Evolutionary conservation across 805 yeast species (phyloP).

Genomic region (Yarrowia hollandica): DNA sequence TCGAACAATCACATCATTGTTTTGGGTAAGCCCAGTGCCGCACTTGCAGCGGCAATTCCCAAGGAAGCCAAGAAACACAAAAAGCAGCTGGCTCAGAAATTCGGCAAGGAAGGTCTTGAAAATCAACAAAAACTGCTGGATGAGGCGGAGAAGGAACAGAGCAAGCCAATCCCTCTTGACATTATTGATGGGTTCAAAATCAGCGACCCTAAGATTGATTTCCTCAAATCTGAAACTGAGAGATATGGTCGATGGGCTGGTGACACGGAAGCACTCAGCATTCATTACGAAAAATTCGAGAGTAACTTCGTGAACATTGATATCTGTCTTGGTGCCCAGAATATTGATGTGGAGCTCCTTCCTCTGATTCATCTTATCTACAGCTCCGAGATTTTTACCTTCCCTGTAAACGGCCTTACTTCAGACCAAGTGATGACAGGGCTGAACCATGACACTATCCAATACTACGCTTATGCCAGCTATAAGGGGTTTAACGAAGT

Average conservation of each 20-base stretch:
- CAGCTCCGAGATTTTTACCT: constrained; percentile 60
- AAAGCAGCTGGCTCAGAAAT: constrained; percentile 50
- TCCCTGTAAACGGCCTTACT: constrained; percentile 74
- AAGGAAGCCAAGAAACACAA: constrained; percentile 51
- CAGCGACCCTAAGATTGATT: constrained; percentile 75
- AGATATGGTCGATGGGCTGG: constrained; percentile 48
- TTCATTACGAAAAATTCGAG: constrained; percentile 76
- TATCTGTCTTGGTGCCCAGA: constrained; percentile 57
- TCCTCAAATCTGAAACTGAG: constrained; percentile 68
- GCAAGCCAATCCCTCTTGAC: constrained; percentile 71
- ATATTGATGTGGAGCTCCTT: constrained; percentile 53
- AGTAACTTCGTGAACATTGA: constrained; percentile 77
- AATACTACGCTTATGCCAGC: constrained; percentile 52
- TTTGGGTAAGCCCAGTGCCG: constrained; percentile 68
- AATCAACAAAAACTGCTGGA: constrained; percentile 54
- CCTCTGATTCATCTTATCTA: constrained; percentile 64
- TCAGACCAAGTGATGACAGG: constrained; percentile 76
- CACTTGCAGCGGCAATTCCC: constrained; percentile 55
- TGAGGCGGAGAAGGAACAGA: constrained; percentile 65
- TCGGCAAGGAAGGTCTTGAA: constrained; percentile 62
- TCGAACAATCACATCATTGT: constrained; percentile 63
- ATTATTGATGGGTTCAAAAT: constrained; percentile 61
- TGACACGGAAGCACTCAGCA: constrained; percentile 57
- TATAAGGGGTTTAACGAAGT: constrained; percentile 66
- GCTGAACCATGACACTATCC: constrained; percentile 69